Evolutionary conservation across 257 asterid genomes (phyloP).

Genomic region (Lithospermum erythrorhizon): DNA sequence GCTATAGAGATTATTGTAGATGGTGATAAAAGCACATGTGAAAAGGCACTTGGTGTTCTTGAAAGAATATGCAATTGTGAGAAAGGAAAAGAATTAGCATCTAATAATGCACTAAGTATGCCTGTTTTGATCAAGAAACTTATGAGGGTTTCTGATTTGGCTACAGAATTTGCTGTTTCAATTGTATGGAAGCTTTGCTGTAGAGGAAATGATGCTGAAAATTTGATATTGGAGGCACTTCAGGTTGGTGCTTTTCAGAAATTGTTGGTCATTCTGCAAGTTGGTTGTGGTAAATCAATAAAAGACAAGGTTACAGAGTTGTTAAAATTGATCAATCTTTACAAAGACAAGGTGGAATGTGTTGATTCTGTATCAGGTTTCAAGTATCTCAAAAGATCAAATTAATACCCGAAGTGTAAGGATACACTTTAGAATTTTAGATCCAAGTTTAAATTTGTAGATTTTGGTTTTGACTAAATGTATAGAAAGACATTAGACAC

Average conservation of each 20-base stretch:
- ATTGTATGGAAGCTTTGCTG: conserved; percentile 44
- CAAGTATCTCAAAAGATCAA: too few species aligned
- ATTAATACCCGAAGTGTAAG: too few species aligned
- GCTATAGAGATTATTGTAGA: conserved; percentile 41
- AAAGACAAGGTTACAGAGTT: conserved; percentile 61
- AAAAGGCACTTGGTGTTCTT: conserved; percentile 45
- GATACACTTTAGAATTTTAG: too few species aligned
- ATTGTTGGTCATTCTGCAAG: conserved; percentile 61
- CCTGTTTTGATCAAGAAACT: conserved; percentile 66
- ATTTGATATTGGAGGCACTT: conserved; percentile 42
- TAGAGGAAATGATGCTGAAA: conserved; percentile 25
- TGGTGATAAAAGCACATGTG: conserved; percentile 33
- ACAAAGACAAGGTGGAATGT: conserved; percentile 23
- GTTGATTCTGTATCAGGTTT: too few species aligned
- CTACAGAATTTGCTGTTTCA: conserved; percentile 41
- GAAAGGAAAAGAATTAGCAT: conserved; percentile 37
- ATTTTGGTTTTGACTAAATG: too few species aligned
- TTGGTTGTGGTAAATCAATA: conserved; percentile 44
- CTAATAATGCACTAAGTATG: conserved; percentile 34
- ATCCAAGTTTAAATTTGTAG: too few species aligned
- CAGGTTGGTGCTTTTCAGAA: conserved; percentile 68
- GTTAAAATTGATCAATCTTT: conserved; percentile 54
- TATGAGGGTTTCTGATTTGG: conserved; percentile 47
- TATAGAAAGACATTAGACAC: too few species aligned
- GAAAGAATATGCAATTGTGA: conserved; percentile 29